These are phyloP conservation scores for Psilocybe tampanensis DNA, from an alignment of 768 basidiomycete genomes.

Conservation along the genomic window DNA sequence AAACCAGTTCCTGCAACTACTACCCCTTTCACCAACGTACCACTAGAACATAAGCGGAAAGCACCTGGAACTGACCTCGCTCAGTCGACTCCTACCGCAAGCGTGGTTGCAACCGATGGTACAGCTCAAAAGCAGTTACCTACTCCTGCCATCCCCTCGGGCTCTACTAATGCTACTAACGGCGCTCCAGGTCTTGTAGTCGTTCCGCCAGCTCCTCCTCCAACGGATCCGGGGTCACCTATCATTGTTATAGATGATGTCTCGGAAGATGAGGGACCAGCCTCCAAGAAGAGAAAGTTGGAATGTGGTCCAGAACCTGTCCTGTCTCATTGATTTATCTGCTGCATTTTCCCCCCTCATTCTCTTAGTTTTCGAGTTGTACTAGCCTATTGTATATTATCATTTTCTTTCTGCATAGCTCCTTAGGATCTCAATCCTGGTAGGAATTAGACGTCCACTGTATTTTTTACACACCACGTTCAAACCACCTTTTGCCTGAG, in stretches of 20 bases:
- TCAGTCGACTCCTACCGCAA: not conserved
- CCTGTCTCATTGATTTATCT: conserved; percentile 12
- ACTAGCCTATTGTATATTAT: conserved; percentile 20
- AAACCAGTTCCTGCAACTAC: conserved; percentile 24
- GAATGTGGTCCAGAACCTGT: conserved; percentile 27
- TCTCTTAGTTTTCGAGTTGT: conserved; percentile 6
- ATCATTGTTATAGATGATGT: conserved; percentile 69
- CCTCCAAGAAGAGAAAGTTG: conserved; percentile 58
- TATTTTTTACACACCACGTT: too few species aligned
- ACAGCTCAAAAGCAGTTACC: conserved; percentile 10
- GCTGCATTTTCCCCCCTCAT: conserved; percentile 4
- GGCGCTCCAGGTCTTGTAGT: conserved; percentile 20
- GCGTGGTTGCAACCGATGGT: not conserved
- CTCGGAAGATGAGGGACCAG: conserved; percentile 56
- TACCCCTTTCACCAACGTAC: conserved; percentile 49
- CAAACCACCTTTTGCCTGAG: too few species aligned
- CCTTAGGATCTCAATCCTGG: conserved; percentile 7
- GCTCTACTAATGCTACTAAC: not conserved
- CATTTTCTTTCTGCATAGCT: conserved; percentile 11
- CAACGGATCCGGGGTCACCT: conserved; percentile 48
- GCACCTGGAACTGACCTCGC: conserved; percentile 9
- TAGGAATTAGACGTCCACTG: not conserved
- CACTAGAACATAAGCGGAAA: conserved; percentile 31
- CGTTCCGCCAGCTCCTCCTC: conserved; percentile 25
- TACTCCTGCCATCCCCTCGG: conserved; percentile 4